Evolutionary conservation across 1,284 basidiomycete species (phyloP).

Genomic region (Ganoderma leucocontextum): DNA sequence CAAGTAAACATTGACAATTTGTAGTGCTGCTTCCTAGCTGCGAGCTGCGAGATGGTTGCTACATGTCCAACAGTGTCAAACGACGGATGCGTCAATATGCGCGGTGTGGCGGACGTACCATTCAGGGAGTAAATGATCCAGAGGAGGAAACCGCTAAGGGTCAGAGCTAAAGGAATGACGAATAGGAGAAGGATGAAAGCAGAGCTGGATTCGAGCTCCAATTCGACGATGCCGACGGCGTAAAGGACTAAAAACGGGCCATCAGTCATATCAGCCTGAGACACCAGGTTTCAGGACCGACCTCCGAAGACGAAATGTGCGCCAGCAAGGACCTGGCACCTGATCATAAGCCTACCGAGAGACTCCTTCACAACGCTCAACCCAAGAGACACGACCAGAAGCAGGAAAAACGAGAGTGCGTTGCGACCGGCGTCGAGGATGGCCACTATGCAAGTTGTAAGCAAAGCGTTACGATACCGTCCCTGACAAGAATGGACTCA

Average conservation of each 20-base stretch:
- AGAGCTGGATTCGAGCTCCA: slow-evolving; percentile 90
- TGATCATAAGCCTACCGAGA: slow-evolving; percentile 81
- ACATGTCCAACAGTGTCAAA: slow-evolving; percentile 2
- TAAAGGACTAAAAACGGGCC: slow-evolving; percentile 71
- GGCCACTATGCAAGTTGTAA: slow-evolving; percentile 60
- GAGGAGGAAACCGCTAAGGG: slow-evolving; percentile 91
- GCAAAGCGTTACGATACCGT: not conserved
- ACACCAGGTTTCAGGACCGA: slow-evolving; percentile 46
- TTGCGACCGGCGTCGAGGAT: slow-evolving; percentile 95
- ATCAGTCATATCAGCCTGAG: not conserved
- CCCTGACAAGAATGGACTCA: slow-evolving; percentile 42
- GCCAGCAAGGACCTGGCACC: slow-evolving; percentile 78
- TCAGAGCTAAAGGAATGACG: slow-evolving; percentile 94
- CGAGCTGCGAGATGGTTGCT: slow-evolving; percentile 89
- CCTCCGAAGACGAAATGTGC: slow-evolving; percentile 95
- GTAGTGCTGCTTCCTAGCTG: slow-evolving; percentile 85
- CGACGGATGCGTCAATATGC: not conserved
- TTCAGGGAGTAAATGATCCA: slow-evolving; percentile 96
- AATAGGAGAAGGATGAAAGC: slow-evolving; percentile 82
- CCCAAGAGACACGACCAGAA: slow-evolving; percentile 91
- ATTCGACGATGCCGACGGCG: slow-evolving; percentile 90
- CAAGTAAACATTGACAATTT: slow-evolving; percentile 89
- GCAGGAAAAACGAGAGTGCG: slow-evolving; percentile 93
- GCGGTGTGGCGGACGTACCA: slow-evolving; percentile 52
- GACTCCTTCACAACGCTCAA: slow-evolving; percentile 86